phyloP scores from a whole-genome alignment of 495 filamentous ascomycete species.

The Immersiella caudata region DNA sequence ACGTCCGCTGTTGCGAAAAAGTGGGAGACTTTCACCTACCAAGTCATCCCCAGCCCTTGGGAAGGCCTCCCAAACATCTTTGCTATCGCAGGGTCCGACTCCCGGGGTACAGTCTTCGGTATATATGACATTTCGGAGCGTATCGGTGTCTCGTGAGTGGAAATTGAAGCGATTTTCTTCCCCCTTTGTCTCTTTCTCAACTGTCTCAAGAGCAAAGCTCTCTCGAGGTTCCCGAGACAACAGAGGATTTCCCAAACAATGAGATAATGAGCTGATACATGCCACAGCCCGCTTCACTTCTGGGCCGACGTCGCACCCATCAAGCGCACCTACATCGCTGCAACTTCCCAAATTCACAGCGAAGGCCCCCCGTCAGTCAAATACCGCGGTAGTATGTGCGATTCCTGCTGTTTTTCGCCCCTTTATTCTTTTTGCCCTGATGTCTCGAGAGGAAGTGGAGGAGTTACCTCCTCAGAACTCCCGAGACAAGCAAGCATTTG shows the following conservation, averaged over 20 bases:
- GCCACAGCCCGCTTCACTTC: constrained; percentile 67
- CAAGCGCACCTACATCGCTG: constrained; percentile 54
- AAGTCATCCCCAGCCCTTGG: constrained; percentile 53
- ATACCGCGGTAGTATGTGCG: constrained; percentile 68
- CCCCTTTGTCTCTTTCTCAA: no score
- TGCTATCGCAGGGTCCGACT: constrained; percentile 64
- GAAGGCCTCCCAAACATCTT: constrained; percentile 53
- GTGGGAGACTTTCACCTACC: constrained; percentile 64
- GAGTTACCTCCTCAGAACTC: no score
- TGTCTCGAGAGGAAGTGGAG: no score
- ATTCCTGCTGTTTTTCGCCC: no score
- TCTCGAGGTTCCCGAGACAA: no score
- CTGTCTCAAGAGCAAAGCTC: no score
- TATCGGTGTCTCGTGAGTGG: constrained; percentile 66
- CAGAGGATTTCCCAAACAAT: no score
- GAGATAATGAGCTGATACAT: no score
- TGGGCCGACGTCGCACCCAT: constrained; percentile 63
- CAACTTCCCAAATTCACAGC: constrained; percentile 42
- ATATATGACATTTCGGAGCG: constrained; percentile 65
- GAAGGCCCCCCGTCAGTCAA: constrained; percentile 63
- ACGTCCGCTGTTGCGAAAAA: constrained; percentile 50
- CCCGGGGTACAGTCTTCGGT: constrained; percentile 64
- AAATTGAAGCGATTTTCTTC: no score
- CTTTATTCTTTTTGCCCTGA: no score
- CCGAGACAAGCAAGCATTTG: no score